phyloP scores from a whole-genome alignment of 2,329 filamentous ascomycete species.

The Diplodia scrobiculata region DNA sequence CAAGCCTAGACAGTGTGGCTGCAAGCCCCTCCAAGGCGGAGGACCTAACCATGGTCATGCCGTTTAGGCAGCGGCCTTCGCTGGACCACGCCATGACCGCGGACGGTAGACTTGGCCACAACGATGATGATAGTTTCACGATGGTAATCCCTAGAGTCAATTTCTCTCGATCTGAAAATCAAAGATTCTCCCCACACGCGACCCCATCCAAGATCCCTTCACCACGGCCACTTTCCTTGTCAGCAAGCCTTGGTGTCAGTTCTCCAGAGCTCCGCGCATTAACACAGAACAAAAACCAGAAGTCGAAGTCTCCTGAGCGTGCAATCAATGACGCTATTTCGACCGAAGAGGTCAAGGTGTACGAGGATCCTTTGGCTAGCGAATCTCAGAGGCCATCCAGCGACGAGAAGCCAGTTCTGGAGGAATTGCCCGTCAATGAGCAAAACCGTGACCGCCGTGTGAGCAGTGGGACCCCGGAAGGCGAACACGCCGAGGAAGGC shows the following conservation, averaged over 20 bases:
- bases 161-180: constrained; percentile 30
- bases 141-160: constrained; percentile 53
- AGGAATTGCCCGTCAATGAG: constrained; percentile 56
- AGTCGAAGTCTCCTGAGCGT: constrained; percentile 25
- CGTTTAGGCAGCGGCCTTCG: constrained; percentile 44
- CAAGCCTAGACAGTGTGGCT: constrained; percentile 39
- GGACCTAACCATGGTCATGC: constrained; percentile 51
- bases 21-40: constrained; percentile 48
- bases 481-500: constrained; percentile 36
- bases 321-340: constrained; percentile 10
- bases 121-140: constrained; percentile 54
- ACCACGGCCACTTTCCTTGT: constrained; percentile 9
- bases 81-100: constrained; percentile 44
- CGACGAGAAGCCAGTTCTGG: constrained; percentile 50
- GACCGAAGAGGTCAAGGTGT: constrained; percentile 52
- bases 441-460: constrained; percentile 44
- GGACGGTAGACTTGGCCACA: constrained; percentile 43
- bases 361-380: constrained; percentile 56
- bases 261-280: constrained; percentile 26
- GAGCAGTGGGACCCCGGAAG: constrained; percentile 38
- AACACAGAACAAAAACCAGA: constrained; percentile 39
- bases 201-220: constrained; percentile 36
- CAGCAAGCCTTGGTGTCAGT: constrained; percentile 11
- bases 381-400: constrained; percentile 35
- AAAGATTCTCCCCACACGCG: constrained; percentile 26